Evolutionary conservation across 2,329 filamentous ascomycete genomes (phyloP).

Genomic region (Hypoxylon sp.): DNA sequence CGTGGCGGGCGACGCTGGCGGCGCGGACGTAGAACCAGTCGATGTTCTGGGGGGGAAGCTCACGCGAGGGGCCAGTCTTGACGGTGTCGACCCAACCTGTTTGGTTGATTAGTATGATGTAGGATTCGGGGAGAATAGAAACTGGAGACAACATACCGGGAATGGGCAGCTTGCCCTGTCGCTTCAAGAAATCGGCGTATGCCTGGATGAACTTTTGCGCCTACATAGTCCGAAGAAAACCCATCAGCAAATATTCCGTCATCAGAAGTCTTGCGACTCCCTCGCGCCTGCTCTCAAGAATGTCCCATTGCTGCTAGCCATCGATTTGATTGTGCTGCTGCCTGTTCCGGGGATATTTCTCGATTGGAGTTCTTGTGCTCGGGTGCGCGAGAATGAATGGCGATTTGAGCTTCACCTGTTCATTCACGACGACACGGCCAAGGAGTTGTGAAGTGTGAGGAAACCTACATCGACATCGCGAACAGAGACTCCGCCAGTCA

Average conservation of each 20-base stretch:
- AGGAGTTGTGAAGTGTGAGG: slow-evolving; percentile 47
- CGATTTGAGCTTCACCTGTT: slow-evolving; percentile 1
- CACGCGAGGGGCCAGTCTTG: slow-evolving; percentile 97
- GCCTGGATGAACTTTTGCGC: slow-evolving; percentile 91
- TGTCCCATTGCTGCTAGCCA: slow-evolving; percentile 29
- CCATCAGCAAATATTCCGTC: slow-evolving; percentile 80
- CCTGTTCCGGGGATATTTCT: slow-evolving; percentile 31
- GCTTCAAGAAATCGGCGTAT: slow-evolving; percentile 92
- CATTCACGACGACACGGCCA: slow-evolving; percentile 45
- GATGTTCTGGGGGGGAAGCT: slow-evolving; percentile 97
- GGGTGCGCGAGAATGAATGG: slow-evolving; percentile 23
- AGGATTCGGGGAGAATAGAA: too few species aligned
- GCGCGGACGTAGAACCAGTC: slow-evolving; percentile 97
- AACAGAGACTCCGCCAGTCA: slow-evolving; percentile 84
- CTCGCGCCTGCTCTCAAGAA: slow-evolving; percentile 75
- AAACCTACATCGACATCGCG: slow-evolving; percentile 87
- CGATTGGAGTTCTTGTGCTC: slow-evolving; percentile 18
- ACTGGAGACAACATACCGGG: slow-evolving; percentile 75
- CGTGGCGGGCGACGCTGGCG: slow-evolving; percentile 94
- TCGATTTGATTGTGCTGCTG: slow-evolving; percentile 11
- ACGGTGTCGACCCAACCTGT: slow-evolving; percentile 98
- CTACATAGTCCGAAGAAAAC: slow-evolving; percentile 64
- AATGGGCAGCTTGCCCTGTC: slow-evolving; percentile 92
- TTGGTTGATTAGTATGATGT: slow-evolving; percentile 9
- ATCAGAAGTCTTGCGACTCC: slow-evolving; percentile 80